Base-by-base conservation (phyloP, 148 eudicot species). In the Dysphania ambrosioides region DNA sequence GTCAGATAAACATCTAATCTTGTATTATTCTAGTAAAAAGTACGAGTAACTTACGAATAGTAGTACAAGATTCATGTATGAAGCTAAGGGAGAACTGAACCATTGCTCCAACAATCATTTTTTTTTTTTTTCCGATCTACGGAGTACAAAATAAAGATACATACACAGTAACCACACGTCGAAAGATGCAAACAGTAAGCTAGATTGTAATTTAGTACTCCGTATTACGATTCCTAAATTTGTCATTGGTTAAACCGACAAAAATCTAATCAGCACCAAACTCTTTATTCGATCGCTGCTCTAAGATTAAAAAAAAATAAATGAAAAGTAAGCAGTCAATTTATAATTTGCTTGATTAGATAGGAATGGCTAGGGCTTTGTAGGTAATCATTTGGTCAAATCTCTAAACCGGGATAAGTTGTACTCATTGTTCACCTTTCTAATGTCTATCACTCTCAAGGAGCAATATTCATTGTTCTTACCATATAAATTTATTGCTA, bases 221-320 rank as follows among this genome's bases (percentile, higher is more conserved):
- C n/a, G 27, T 35, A 56, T n/a, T n/a, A 38, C 13, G 21, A n/a
- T 21, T 31, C 5, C 13, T 23, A 34, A 53, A 32, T 51, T 65
- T 65, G 77, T 63, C 77, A 59, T 32, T 34, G 63, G 60, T 65
- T 44, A 49, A 65, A 63, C 63, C n/a, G 71, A 74, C 77, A 74
- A 51, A 51, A 32, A 74, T 47, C 38, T 58, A 62, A 73, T 60
- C 67, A 61, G 31, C 35, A n/a, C 47, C 42, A 31, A 12, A 64
- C 29, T 24, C 69, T 51, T 57, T 61, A 42, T 56, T 65, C 8
- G n/a, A n/a, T n/a, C n/a, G 49, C 3, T 26, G 26, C 18, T 13
- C 47, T 31, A 9, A 74, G 6, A n/a, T n/a, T n/a, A n/a, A n/a
- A n/a, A n/a, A n/a, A n/a, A n/a, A n/a, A n/a, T n/a, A n/a, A 9